Base-by-base conservation (phyloP, 1,139 yeast species). In the Saccharomyces hybrid region DNA sequence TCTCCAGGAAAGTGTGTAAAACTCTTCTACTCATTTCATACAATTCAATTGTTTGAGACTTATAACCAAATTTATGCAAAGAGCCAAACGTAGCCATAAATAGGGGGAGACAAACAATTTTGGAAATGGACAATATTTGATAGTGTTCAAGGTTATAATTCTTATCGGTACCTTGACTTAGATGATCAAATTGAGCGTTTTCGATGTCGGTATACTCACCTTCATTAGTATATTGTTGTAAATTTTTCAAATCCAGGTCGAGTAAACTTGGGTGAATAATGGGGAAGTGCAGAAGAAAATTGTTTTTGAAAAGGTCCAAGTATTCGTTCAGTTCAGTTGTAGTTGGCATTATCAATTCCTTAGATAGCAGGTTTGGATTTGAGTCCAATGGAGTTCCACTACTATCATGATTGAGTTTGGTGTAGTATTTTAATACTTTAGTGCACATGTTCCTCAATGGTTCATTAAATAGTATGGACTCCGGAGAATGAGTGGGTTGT, bases 21-120 rank as follows among this genome's bases (percentile, higher is more conserved):
- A 87, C 83, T 61, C 93, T 75, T 68, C 93, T 77, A 31, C 89
- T 83, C 9, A 88, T 87, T 62, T 86, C 93, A 66, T 85, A 85
- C 51, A 86, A 70, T 27, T 62, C 63, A 44, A 61, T 58, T 6
- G 69, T 66, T 34, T 59, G 61, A 11, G 69, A 60, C 16, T 58
- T 57, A 53, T 84, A 83, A 4, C 85, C 79, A 59, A 81, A 85
- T 56, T 73, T 75, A 55, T 82, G 77, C 29, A 85, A 73, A 0
- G 93, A 89, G 14, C 95, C 95, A 53, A 85, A 77, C 0, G 91
- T 82, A 0, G 89, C 89, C 56, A 84, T 76, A 56, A 85, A 74
- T 38, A 86, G 72, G 0, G 95, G 93, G 49, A 86, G 69, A 66
- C 93, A 85, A 16, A 83, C 84, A 41, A 63, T 52, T 51, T 63